Percentiles rank a stretch among this genome's conserved stretches.
Evolutionary conservation across 108 stramenopile species (phyloP).

Genomic region (Stephanodiscus minutulus): DNA sequence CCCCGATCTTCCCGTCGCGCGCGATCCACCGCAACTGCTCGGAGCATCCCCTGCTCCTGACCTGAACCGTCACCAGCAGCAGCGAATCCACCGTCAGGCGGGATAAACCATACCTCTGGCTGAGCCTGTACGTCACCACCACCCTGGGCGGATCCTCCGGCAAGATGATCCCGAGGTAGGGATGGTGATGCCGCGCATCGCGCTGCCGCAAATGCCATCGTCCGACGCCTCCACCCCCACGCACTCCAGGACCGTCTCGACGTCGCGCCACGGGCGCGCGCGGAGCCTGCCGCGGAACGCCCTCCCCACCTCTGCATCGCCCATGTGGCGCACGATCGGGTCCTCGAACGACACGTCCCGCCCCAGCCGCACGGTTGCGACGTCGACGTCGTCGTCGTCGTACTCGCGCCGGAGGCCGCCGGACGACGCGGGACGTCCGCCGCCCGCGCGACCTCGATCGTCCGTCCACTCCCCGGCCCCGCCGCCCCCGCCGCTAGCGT

Average conservation of each 20-base stretch:
- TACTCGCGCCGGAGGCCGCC: too few species aligned
- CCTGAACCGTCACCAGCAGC: too few species aligned
- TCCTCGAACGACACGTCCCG: constrained; percentile 31
- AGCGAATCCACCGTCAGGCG: too few species aligned
- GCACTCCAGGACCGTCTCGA: constrained; percentile 31
- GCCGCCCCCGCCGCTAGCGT: constrained; percentile 16
- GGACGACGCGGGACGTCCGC: too few species aligned
- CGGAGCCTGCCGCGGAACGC: constrained; percentile 23
- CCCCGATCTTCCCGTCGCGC: too few species aligned
- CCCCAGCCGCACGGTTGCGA: constrained; percentile 26
- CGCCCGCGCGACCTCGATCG: background rate
- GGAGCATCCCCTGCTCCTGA: too few species aligned
- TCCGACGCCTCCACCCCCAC: constrained; percentile 41
- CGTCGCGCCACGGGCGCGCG: constrained; percentile 16
- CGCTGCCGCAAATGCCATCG: constrained; percentile 25
- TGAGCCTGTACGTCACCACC: constrained; percentile 29
- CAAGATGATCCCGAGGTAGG: too few species aligned
- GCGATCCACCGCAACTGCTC: too few species aligned
- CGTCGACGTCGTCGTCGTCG: background rate
- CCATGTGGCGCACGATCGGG: constrained; percentile 25
- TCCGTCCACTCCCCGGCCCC: background rate
- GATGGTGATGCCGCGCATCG: too few species aligned
- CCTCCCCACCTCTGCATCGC: constrained; percentile 28
- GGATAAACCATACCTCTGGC: constrained; percentile 1
- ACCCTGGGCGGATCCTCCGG: constrained; percentile 13